Conservation (phyloP, 2,329 filamentous ascomycete species). For the Penicillium crustosum region DNA sequence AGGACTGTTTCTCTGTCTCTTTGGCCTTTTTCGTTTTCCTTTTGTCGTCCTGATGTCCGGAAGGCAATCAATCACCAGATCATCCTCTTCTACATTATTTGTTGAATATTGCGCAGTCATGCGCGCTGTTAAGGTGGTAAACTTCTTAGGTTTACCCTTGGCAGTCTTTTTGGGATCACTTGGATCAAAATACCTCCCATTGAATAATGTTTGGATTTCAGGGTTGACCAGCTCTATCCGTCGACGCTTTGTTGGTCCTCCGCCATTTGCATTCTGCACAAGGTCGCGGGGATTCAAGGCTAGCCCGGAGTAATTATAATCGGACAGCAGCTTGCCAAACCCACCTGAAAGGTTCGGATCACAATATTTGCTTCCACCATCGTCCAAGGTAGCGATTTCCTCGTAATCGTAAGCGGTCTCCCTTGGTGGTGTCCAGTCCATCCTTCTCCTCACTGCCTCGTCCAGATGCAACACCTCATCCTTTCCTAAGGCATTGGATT, state of each 20-base stretch:
- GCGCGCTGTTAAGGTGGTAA: conserved; percentile 73
- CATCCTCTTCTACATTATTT: conserved; percentile 30
- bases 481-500: conserved; percentile 20
- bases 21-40: conserved; percentile 27
- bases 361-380: neutral
- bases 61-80: conserved; percentile 7
- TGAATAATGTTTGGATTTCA: conserved; percentile 14
- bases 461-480: conserved; percentile 34
- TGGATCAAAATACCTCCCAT: conserved; percentile 5
- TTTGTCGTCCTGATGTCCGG: conserved; percentile 17
- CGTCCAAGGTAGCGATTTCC: conserved; percentile 22
- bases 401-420: conserved; percentile 33
- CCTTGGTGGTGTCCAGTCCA: conserved; percentile 68
- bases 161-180: conserved; percentile 22
- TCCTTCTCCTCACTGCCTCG: conserved; percentile 55
- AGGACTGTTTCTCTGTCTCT: conserved; percentile 37
- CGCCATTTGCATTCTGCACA: conserved; percentile 16
- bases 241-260: conserved; percentile 38
- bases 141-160: conserved; percentile 65
- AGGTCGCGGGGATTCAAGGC: conserved; percentile 13
- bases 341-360: conserved; percentile 3
- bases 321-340: conserved; percentile 42
- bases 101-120: conserved; percentile 69
- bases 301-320: conserved; percentile 41
- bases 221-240: conserved; percentile 38